Evolutionary conservation across 371 early-diverging fungal genomes (phyloP).

Genomic region (Quaeritorhiza haematococci): DNA sequence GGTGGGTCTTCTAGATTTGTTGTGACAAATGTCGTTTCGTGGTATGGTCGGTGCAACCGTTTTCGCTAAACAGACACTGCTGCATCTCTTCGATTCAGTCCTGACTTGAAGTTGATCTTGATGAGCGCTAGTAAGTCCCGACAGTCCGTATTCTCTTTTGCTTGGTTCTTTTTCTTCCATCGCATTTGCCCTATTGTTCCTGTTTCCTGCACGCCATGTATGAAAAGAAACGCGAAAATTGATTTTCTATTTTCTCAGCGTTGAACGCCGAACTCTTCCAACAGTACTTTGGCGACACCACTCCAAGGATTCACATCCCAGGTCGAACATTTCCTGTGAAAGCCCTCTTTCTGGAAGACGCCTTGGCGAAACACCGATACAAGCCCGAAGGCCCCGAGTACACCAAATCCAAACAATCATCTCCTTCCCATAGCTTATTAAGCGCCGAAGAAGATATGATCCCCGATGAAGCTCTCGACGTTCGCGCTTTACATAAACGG

Average conservation of each 20-base stretch:
- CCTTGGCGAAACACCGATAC: slow-evolving; percentile 24
- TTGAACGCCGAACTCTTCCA: slow-evolving; percentile 34
- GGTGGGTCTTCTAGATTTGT: too few relatives aligned
- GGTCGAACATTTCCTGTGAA: slow-evolving; percentile 80
- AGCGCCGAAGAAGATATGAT: slow-evolving; percentile 3
- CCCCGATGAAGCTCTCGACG: slow-evolving; percentile 25
- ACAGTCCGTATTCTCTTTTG: too few relatives aligned
- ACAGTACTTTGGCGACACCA: slow-evolving; percentile 20
- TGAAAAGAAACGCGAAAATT: too few relatives aligned
- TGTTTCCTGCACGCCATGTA: too few relatives aligned
- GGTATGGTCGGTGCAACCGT: slow-evolving; percentile 13
- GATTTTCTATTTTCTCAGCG: too few relatives aligned
- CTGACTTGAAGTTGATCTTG: slow-evolving; percentile 26
- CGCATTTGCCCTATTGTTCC: too few relatives aligned
- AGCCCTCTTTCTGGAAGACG: slow-evolving; percentile 31
- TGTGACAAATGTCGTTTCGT: slow-evolving; percentile 23
- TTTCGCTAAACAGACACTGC: slow-evolving; percentile 20
- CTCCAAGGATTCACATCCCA: slow-evolving; percentile 58
- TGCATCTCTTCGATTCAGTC: slow-evolving; percentile 6
- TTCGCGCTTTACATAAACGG: slow-evolving; percentile 14
- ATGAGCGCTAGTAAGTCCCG: too few relatives aligned
- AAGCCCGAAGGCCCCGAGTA: slow-evolving; percentile 12
- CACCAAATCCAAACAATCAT: neutral
- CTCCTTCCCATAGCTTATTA: neutral
- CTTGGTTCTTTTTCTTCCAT: too few relatives aligned